Conservation (phyloP, 176 grass and related monocot genomes). For the Luzula sylvatica region DNA sequence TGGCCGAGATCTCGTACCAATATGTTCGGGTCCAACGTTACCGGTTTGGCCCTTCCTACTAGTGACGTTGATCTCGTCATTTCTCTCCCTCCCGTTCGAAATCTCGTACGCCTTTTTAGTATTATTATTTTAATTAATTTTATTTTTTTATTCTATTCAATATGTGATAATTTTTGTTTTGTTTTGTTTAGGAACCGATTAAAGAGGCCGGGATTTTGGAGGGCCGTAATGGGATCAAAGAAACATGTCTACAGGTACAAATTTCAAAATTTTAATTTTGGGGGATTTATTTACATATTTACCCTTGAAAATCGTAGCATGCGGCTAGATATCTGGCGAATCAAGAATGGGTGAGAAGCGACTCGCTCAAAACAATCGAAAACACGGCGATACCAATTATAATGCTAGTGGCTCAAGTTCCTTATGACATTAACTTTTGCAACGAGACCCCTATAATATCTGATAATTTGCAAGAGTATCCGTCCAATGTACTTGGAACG, state of each 20-base stretch:
- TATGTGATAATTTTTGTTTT: no score
- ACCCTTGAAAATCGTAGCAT: conserved; percentile 32
- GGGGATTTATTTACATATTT: no score
- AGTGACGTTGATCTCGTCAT: conserved; percentile 97
- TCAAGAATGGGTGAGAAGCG: conserved; percentile 96
- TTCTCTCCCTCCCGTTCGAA: conserved; percentile 87
- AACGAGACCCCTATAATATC: conserved; percentile 54
- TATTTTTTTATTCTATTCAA: background rate
- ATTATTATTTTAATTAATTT: background rate
- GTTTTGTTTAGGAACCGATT: conserved; percentile 81
- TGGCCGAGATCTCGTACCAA: conserved; percentile 96
- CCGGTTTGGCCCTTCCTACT: conserved; percentile 86
- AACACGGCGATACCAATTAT: conserved; percentile 99
- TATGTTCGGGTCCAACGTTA: conserved; percentile 90
- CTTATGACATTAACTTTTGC: conserved; percentile 66
- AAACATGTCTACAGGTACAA: conserved; percentile 92
- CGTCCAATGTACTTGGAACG: conserved; percentile 10
- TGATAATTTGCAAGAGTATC: conserved; percentile 54
- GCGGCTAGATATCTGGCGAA: conserved; percentile 88
- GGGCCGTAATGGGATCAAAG: conserved; percentile 96
- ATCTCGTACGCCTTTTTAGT: conserved; percentile 62
- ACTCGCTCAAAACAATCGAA: conserved; percentile 97
- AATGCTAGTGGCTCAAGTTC: conserved; percentile 83
- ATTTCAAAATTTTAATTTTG: no score
- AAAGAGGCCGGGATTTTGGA: conserved; percentile 99